Evolutionary conservation across 2,329 filamentous ascomycete genomes (phyloP), one percentile per base, ranked within the genome.

Genomic region (Sphaerulina musiva): DNA sequence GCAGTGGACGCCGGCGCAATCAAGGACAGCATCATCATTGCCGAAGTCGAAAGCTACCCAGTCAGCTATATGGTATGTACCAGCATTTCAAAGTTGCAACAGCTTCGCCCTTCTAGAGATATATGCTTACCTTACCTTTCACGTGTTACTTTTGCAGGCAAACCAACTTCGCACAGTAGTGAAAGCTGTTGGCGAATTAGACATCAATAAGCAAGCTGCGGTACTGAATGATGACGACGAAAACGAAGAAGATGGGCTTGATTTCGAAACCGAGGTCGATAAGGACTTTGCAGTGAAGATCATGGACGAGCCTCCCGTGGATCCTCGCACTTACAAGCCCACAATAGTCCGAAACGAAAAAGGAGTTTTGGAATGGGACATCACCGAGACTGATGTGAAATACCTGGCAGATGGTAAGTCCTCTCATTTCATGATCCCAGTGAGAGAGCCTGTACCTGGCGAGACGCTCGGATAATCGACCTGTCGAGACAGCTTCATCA

Each of bases 351-450:
- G 58, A 1, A 72, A 72, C 0, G 74, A 80, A 1, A 74, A 80
- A 1, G 69, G 68, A 38, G 70, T 75, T 4, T 46, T 57, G n/a
- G 66, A 68, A 12, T 84, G 82, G 82, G 76, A 76, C 53, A 66
- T 84, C 39, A 79, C 73, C 9, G 80, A 83, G 61, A 78, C 77
- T 0, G 82, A 84, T 62, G 69, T 84, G 3, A 66, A 71, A 31
- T 84, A 78, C 71, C 78, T 84, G 34, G 69, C 78, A 0, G 78
- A 73, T 6, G 81, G 82, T 1, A 29, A 29, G 26, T 29, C 26
- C 26, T 29, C 26, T 29, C 26, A 29, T 6, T 4, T 6, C 26
- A 26, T 26, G 2, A 26, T 26, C 26, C 14, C 14, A 17, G 14
- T 17, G 6, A 26, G 26, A 4, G 26, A 26, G 4, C 26, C 26